A percentile compares a stretch with the other conserved stretches of the same genome.
Evolutionary conservation across 108 stramenopile genomes (phyloP).

Genomic region (Nitzschia inconspicua): DNA sequence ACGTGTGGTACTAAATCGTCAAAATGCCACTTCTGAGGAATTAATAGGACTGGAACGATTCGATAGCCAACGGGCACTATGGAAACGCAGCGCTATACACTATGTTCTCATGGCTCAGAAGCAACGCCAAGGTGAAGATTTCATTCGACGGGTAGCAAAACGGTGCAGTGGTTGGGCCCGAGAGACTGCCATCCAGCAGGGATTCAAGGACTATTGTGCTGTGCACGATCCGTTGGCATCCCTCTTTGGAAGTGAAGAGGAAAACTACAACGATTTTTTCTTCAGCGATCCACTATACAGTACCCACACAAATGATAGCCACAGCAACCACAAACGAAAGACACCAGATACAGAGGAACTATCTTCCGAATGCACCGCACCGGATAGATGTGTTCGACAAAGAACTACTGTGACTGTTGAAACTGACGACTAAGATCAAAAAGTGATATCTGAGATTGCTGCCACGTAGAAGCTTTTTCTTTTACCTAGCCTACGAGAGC

Average conservation of each 20-base stretch:
- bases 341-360: background rate
- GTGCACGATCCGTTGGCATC: constrained; percentile 24
- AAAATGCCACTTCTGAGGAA: background rate
- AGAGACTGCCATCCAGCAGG: constrained; percentile 11
- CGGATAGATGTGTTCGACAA: too few relatives aligned
- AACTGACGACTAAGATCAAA: too few relatives aligned
- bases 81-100: constrained; percentile 17
- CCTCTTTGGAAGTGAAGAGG: background rate
- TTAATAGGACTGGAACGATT: constrained; percentile 12
- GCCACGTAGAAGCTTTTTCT: too few relatives aligned
- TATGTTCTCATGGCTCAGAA: constrained; percentile 9
- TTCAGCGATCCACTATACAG: too few relatives aligned
- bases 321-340: background rate
- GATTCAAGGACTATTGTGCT: constrained; percentile 13
- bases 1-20: background rate
- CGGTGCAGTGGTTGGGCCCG: constrained; percentile 31
- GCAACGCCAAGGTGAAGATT: constrained; percentile 4
- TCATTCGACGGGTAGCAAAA: constrained; percentile 1
- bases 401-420: too few relatives aligned
- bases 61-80: constrained; percentile 10
- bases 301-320: too few relatives aligned
- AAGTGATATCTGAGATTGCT: too few relatives aligned
- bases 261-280: background rate
- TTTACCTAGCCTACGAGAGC: too few relatives aligned
- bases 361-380: too few relatives aligned